A percentile compares a stretch with the other conserved stretches of the same genome.
Conservation (phyloP, 2,329 filamentous ascomycete species). For the Talaromyces marneffei region DNA sequence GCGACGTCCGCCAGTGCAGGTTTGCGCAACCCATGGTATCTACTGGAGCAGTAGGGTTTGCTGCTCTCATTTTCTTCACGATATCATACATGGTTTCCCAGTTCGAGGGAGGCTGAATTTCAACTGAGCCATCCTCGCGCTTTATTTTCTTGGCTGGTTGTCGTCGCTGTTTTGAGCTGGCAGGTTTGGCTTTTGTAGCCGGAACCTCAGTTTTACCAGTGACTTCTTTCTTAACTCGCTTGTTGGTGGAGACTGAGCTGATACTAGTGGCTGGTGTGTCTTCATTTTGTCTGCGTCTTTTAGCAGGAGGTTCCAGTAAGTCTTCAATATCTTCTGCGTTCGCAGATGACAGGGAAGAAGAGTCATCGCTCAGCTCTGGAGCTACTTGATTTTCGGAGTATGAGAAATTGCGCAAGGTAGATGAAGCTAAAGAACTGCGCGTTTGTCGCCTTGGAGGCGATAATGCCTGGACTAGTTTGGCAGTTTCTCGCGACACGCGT, state of each 20-base stretch:
- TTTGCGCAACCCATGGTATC: constrained; percentile 92
- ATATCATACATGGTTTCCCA: constrained; percentile 78
- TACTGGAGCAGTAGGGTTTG: constrained; percentile 67
- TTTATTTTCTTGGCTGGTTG: constrained; percentile 38
- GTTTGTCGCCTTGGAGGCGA: constrained; percentile 41
- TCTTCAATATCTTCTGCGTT: constrained; percentile 55
- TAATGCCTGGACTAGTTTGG: constrained; percentile 50
- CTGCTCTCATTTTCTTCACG: constrained; percentile 71
- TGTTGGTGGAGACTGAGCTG: constrained; percentile 14
- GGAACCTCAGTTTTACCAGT: constrained; percentile 24
- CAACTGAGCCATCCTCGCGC: constrained; percentile 31
- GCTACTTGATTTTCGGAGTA: constrained; percentile 20
- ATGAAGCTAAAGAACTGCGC: constrained; percentile 34
- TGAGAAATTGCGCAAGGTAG: constrained; percentile 24
- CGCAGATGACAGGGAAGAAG: constrained; percentile 32
- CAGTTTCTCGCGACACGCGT: constrained; percentile 53
- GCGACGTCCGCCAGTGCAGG: constrained; percentile 39
- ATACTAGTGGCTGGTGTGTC: constrained; percentile 23
- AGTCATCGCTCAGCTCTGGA: constrained; percentile 26
- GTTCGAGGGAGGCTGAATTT: constrained; percentile 60
- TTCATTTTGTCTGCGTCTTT: constrained; percentile 47
- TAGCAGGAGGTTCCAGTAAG: constrained; percentile 33
- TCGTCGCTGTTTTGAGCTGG: constrained; percentile 33
- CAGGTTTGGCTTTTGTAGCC: constrained; percentile 14
- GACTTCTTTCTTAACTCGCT: constrained; percentile 20